Evolutionary conservation across 495 filamentous ascomycete genomes (phyloP).

Genomic region (Podospora comata): DNA sequence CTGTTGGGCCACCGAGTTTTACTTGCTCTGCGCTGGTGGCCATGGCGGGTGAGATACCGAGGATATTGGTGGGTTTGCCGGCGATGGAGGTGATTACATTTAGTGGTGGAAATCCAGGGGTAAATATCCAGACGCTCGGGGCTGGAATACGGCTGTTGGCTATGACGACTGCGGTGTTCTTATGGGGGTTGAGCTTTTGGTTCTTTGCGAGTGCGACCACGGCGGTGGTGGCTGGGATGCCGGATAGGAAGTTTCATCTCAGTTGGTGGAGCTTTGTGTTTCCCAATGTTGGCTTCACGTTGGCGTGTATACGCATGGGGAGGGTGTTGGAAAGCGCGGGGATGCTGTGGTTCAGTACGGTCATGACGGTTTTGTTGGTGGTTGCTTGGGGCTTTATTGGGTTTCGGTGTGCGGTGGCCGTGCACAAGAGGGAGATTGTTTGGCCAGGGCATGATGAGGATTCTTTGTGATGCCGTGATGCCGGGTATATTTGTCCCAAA

Average conservation of each 20-base stretch:
- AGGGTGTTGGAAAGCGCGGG: constrained; percentile 39
- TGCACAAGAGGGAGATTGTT: constrained; percentile 53
- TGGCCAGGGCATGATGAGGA: constrained; percentile 65
- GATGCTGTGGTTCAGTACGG: constrained; percentile 46
- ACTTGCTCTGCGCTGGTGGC: constrained; percentile 67
- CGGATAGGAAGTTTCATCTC: constrained; percentile 52
- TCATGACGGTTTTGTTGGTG: constrained; percentile 54
- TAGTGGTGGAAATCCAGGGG: constrained; percentile 2
- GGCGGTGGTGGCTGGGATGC: constrained; percentile 50
- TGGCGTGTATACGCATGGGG: constrained; percentile 49
- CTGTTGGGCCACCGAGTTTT: constrained; percentile 65
- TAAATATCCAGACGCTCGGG: constrained; percentile 19
- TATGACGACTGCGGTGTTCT: constrained; percentile 53
- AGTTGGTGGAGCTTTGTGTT: constrained; percentile 59
- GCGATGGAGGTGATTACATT: neutral
- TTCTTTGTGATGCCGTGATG: constrained; percentile 11
- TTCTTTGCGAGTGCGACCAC: constrained; percentile 62
- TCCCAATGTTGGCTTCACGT: constrained; percentile 56
- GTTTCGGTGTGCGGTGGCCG: constrained; percentile 51
- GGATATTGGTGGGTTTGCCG: constrained; percentile 1
- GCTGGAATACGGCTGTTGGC: constrained; percentile 50
- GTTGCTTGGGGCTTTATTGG: constrained; percentile 58
- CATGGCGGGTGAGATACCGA: constrained; percentile 51
- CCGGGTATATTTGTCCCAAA: neutral
- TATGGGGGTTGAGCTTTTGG: constrained; percentile 70